Evolutionary conservation across 805 yeast genomes (phyloP).

Genomic region (Candida tibetensis): DNA sequence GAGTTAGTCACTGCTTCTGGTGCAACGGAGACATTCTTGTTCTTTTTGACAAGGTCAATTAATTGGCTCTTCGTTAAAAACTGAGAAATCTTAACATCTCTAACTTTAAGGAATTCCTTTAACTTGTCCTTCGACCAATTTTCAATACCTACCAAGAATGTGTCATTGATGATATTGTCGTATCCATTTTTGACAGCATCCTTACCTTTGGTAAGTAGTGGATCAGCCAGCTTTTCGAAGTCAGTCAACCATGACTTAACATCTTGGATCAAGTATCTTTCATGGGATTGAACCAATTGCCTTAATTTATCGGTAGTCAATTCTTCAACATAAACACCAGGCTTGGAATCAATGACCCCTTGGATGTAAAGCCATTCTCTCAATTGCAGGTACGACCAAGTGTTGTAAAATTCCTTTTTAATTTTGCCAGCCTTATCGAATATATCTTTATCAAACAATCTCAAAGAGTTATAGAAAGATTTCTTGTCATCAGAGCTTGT

Average conservation of each 20-base stretch:
- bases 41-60: conserved; percentile 36
- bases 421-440: conserved; percentile 39
- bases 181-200: conserved; percentile 21
- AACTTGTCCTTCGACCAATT: conserved; percentile 47
- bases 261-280: conserved; percentile 36
- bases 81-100: conserved; percentile 38
- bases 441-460: conserved; percentile 31
- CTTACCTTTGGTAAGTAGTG: conserved; percentile 31
- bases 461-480: conserved; percentile 40
- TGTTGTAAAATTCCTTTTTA: conserved; percentile 44
- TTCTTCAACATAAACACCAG: conserved; percentile 34
- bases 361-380: conserved; percentile 52
- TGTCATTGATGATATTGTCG: conserved; percentile 40
- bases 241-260: conserved; percentile 33
- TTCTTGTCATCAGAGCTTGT: conserved; percentile 28
- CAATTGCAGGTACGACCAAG: conserved; percentile 55
- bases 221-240: conserved; percentile 28
- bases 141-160: conserved; percentile 45
- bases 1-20: conserved; percentile 18
- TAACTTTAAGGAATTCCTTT: conserved; percentile 38
- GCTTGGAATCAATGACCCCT: conserved; percentile 20
- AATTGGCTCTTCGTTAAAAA: conserved; percentile 41
- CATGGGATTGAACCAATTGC: conserved; percentile 31
- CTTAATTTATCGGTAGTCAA: conserved; percentile 35
- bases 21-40: conserved; percentile 34